Evolutionary conservation across 2,329 filamentous ascomycete species (phyloP).

Genomic region (Ophiostoma pallidulum): DNA sequence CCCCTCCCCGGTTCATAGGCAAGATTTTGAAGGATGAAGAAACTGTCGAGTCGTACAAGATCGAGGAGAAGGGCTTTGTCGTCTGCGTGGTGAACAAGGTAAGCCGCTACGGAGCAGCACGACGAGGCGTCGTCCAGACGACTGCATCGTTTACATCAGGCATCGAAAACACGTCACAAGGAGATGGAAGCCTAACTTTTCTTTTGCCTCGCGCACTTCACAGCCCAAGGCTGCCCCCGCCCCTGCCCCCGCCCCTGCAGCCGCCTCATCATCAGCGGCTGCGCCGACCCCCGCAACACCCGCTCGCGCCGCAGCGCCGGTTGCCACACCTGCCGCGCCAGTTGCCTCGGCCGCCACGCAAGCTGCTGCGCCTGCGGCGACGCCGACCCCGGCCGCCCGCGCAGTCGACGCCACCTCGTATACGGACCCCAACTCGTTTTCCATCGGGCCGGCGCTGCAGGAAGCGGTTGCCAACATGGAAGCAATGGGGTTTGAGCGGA

Average conservation of each 20-base stretch:
- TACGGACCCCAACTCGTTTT: conserved; percentile 70
- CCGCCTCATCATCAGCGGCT: conserved; percentile 48
- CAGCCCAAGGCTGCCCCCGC: conserved; percentile 62
- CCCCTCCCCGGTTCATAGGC: conserved; percentile 45
- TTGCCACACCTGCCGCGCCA: conserved; percentile 42
- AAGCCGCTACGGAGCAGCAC: too few species aligned
- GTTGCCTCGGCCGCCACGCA: conserved; percentile 39
- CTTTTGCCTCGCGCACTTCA: not conserved
- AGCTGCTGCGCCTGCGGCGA: conserved; percentile 19
- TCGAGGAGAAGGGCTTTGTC: conserved; percentile 98
- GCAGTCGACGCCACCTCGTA: conserved; percentile 31
- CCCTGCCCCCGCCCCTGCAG: conserved; percentile 28
- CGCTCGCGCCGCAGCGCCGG: conserved; percentile 34
- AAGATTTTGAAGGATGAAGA: conserved; percentile 98
- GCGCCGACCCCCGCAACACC: conserved; percentile 50
- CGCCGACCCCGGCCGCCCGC: conserved; percentile 42
- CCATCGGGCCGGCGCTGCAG: conserved; percentile 73
- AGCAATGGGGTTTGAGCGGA: conserved; percentile 87
- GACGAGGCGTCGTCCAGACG: too few species aligned
- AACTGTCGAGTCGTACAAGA: conserved; percentile 92
- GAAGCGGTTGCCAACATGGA: conserved; percentile 88
- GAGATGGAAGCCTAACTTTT: conserved; percentile 8
- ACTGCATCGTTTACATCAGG: too few species aligned
- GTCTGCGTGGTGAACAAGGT: conserved; percentile 99
- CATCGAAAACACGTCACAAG: too few species aligned